Base-by-base conservation (phyloP, 306 rosid species). In the Casuarina equisetifolia region DNA sequence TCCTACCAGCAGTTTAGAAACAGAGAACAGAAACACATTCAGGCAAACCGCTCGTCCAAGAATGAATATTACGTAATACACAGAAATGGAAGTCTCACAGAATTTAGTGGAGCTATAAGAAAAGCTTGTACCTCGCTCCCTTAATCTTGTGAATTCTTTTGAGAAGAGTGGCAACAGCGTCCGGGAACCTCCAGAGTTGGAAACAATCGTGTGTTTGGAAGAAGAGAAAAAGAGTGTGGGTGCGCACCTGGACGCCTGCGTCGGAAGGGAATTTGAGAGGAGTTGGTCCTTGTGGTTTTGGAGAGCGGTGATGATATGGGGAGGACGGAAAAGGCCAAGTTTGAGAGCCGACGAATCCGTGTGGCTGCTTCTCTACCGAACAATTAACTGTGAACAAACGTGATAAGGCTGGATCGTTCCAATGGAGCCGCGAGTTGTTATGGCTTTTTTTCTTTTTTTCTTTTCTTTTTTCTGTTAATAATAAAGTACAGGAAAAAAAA, bases 301-400 rank as follows among this genome's bases (percentile, higher is more conserved):
- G 73, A 67, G 25, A 6, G 75, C 45, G 69, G 79, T 64, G 90
- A 85, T 91, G 82, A 86, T 66, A 75, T 82, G 77, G 83, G 8
- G 76, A 53, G 73, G 85, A 76, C 58, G 45, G 75, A 69, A 73
- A 81, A 67, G 69, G 82, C 70, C 13, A 61, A 68, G 63, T 44
- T 71, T 62, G 69, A 74, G 74, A 76, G 9, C 75, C 52, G 58
- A 49, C 73, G 80, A 42, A 9, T 50, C 8, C 71, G 85, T 86
- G 98, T 91, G 98, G 98, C 85, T 79, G 69, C 52, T 81, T 87
- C 79, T 87, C 78, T 69, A 84, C 91, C 97, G 86, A 78, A 75
- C 92, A 82, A 84, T 84, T 69, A 80, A 48, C 9, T 9, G 1
- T 76, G 49, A 52, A 35, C 3, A 25, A 20, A 59, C 59, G 51